phyloP scores from a whole-genome alignment of 192 early-diverging fungal species.

The Glomus cerebriforme region DNA sequence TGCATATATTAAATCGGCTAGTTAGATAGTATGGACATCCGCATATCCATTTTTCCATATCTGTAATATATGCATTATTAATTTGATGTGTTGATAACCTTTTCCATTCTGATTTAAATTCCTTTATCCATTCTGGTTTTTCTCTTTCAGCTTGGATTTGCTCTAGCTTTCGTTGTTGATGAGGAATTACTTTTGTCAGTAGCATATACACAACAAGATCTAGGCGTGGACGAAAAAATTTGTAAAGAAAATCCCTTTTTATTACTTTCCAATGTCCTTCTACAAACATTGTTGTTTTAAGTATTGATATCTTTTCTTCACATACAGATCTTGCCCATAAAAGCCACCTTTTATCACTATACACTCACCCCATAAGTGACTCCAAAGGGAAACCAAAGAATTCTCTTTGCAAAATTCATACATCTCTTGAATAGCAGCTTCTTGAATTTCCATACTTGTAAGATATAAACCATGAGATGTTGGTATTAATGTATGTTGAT shows the following conservation, averaged over 20 bases:
- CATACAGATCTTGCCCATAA: constrained; percentile 13
- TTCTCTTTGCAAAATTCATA: constrained; percentile 24
- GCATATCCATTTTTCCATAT: constrained; percentile 16
- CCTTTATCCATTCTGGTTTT: constrained; percentile 15
- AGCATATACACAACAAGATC: constrained; percentile 21
- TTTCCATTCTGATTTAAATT: constrained; percentile 20
- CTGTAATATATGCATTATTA: constrained; percentile 15
- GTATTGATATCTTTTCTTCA: neutral
- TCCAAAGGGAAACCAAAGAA: neutral
- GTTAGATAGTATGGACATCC: constrained; percentile 7
- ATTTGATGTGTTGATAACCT: neutral
- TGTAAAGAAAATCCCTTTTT: constrained; percentile 12
- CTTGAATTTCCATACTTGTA: neutral
- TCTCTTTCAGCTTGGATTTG: neutral
- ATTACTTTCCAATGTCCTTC: neutral
- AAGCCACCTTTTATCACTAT: neutral
- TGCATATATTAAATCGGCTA: constrained; percentile 16
- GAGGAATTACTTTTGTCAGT: constrained; percentile 4
- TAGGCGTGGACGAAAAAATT: constrained; percentile 4
- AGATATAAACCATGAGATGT: neutral
- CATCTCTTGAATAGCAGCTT: constrained; percentile 5
- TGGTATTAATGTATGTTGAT: constrained; percentile 21
- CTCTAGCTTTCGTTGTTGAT: neutral
- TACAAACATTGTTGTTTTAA: constrained; percentile 10
- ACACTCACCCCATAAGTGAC: neutral